Percentiles rank a stretch among this genome's conserved stretches.
These are phyloP conservation scores for Colletotrichum graminicola DNA, from an alignment of 2,329 filamentous ascomycete species.

Conservation along the genomic window DNA sequence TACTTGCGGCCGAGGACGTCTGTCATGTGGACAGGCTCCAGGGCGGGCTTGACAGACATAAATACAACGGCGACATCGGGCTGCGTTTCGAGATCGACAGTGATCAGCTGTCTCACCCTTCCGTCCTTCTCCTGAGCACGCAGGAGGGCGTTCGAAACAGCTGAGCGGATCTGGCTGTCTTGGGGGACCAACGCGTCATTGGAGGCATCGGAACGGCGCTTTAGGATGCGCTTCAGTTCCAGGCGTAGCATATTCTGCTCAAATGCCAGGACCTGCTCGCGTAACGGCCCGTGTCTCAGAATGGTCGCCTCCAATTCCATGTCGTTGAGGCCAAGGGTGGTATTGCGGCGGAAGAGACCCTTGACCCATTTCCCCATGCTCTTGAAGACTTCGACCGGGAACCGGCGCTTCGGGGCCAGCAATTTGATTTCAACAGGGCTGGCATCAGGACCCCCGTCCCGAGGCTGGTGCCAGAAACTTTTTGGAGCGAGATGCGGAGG, in stretches of 20 bases:
- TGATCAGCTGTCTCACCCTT: constrained; percentile 17
- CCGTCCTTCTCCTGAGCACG: constrained; percentile 33
- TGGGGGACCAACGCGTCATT: constrained; percentile 16
- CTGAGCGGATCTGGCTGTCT: constrained; percentile 6
- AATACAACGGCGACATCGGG: constrained; percentile 26
- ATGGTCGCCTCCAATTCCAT: constrained; percentile 32
- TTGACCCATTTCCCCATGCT: constrained; percentile 28
- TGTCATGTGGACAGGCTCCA: constrained; percentile 26
- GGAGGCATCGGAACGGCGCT: neutral
- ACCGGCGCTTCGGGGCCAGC: constrained; percentile 15
- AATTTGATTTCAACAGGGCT: constrained; percentile 30
- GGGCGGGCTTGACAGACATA: constrained; percentile 30
- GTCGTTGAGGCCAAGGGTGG: constrained; percentile 11
- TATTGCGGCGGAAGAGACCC: constrained; percentile 20
- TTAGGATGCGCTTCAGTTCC: constrained; percentile 27
- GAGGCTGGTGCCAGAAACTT: constrained; percentile 6
- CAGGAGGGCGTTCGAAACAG: constrained; percentile 14
- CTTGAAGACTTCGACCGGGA: constrained; percentile 17
- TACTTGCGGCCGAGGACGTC: constrained; percentile 30
- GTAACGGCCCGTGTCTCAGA: constrained; percentile 12
- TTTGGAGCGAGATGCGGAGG: neutral
- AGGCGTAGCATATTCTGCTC: constrained; percentile 29
- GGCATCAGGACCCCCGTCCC: neutral
- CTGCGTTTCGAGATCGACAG: constrained; percentile 14
- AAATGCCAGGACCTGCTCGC: neutral